A percentile compares a stretch with the other conserved stretches of the same genome.
These are phyloP conservation scores for Myxozyma geophila DNA, from an alignment of 805 yeast genomes.

Conservation along the genomic window DNA sequence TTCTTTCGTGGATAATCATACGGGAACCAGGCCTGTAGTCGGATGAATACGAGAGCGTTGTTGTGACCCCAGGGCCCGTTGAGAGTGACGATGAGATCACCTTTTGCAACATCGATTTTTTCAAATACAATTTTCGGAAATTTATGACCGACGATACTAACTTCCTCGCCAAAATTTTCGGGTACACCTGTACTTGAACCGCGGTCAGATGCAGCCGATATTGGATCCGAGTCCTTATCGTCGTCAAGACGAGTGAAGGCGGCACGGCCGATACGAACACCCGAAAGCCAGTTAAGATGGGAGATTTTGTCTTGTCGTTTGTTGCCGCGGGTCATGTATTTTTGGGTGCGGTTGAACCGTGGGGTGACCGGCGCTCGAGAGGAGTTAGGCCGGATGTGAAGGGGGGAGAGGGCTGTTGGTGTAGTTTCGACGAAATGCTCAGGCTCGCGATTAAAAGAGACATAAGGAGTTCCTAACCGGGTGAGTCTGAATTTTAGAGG, in stretches of 20 bases:
- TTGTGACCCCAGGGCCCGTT: conserved; percentile 72
- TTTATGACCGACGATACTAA: conserved; percentile 82
- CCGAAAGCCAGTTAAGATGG: conserved; percentile 90
- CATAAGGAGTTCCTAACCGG: conserved; percentile 51
- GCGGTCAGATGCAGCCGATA: neutral
- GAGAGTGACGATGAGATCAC: conserved; percentile 74
- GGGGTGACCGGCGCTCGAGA: neutral
- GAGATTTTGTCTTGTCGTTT: conserved; percentile 48
- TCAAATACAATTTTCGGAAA: conserved; percentile 88
- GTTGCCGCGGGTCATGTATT: conserved; percentile 35
- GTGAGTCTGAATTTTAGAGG: conserved; percentile 49
- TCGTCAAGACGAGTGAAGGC: conserved; percentile 44
- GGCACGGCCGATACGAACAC: conserved; percentile 74
- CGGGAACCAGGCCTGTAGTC: conserved; percentile 76
- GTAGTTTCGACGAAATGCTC: neutral
- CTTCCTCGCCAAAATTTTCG: conserved; percentile 87
- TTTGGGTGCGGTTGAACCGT: neutral
- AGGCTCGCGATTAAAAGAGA: conserved; percentile 47
- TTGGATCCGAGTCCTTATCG: conserved; percentile 23
- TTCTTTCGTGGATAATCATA: conserved; percentile 64
- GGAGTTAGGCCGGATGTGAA: conserved; percentile 5
- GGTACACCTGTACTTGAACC: conserved; percentile 39
- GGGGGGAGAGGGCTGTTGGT: conserved; percentile 10
- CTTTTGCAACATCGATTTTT: conserved; percentile 84
- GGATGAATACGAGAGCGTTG: conserved; percentile 58